These are phyloP conservation scores for Curvularia lunata DNA, from an alignment of 2,329 filamentous ascomycete genomes.

Conservation along the genomic window DNA sequence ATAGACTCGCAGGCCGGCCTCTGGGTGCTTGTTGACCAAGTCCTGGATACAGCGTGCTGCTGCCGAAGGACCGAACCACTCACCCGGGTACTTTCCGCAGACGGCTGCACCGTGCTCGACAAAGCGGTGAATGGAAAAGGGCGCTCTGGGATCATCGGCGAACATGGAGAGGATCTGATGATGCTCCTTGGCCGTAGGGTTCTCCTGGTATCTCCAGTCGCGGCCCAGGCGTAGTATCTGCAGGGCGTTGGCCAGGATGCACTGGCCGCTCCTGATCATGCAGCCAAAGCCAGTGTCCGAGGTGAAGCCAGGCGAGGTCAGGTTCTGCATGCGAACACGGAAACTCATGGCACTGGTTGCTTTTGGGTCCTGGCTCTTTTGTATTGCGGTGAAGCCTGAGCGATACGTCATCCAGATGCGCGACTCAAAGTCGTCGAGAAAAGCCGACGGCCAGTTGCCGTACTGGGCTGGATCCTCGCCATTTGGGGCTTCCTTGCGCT, in stretches of 20 bases:
- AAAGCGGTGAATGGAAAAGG: constrained; percentile 95
- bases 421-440: constrained; percentile 92
- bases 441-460: constrained; percentile 79
- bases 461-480: constrained; percentile 47
- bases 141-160: constrained; percentile 82
- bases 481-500: constrained; percentile 62
- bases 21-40: constrained; percentile 69
- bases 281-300: constrained; percentile 98
- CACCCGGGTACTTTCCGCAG: constrained; percentile 92
- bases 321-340: constrained; percentile 80
- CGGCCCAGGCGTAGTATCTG: constrained; percentile 75
- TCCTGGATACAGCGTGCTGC: constrained; percentile 92
- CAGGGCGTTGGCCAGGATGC: constrained; percentile 86
- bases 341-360: constrained; percentile 77
- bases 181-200: constrained; percentile 63
- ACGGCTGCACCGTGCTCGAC: constrained; percentile 83
- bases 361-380: constrained; percentile 76
- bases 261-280: constrained; percentile 97
- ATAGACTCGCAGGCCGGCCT: constrained; percentile 77
- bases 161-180: constrained; percentile 78
- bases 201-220: constrained; percentile 76
- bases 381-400: constrained; percentile 82
- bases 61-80: constrained; percentile 99
- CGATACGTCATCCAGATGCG: constrained; percentile 96
- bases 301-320: constrained; percentile 84